Evolutionary conservation across 768 basidiomycete species (phyloP), one percentile per base, ranked within the genome.

Genomic region (Lentinula aciculospora): DNA sequence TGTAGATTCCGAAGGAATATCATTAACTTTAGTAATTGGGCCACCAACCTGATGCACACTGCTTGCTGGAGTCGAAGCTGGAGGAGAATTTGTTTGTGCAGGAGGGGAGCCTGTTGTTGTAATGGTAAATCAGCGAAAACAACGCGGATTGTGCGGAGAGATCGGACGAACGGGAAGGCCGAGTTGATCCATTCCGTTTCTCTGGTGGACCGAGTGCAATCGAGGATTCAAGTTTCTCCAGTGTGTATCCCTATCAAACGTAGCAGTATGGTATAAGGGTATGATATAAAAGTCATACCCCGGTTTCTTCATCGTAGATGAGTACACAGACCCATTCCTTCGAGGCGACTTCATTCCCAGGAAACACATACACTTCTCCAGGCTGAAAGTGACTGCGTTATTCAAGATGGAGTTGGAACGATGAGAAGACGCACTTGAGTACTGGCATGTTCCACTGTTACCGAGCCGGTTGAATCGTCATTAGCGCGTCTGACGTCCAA

Each of bases 311-410:
- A 66, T 93, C 89, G 64, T 85, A 92, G 45, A 92, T 86, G 39
- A 93, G 75, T 6, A 92, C 81, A 61, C 90, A 93, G 51, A 91
- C 88, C 63, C 77, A 77, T 46, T 90, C 87, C 66, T 83, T 87
- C 6, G 85, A 78, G 1, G 79, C 69, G 15, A 73, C 73, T 64
- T 88, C 88, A 7, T 65, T 63, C 3, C 89, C 89, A 37, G 69
- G 72, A 64, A 84, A 91, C 36, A 80, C 63, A 63, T 83, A 77
- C 12, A 67, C 76, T 58, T 87, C 83, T 17, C 76, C 78, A 2
- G 72, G 66, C 84, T 85, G 64, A 19, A 27, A 56, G 15, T 53
- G 19, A 32, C 47, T 6, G 21, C 32, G 42, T 15, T 58, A 54
- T 39, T 37, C 56, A 56, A 44, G 37, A 56, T 53, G 54, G 17